Percentiles rank a stretch among this genome's conserved stretches.
phyloP scores from a whole-genome alignment of 1,284 basidiomycete genomes.

The Apiotrichum gracile region DNA sequence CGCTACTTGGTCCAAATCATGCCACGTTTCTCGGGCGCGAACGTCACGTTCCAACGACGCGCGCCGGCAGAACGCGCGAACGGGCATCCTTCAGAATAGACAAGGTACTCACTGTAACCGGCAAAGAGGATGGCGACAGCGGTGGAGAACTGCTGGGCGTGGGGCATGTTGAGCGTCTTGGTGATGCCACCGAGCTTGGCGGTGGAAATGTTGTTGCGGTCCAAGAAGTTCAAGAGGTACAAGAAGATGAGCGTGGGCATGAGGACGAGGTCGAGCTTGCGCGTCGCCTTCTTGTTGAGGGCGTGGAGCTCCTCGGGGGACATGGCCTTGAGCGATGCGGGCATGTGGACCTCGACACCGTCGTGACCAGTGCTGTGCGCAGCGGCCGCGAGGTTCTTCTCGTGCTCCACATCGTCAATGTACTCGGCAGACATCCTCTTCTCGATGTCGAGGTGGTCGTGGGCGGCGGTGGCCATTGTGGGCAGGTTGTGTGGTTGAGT shows the following conservation, averaged over 20 bases:
- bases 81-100: background rate
- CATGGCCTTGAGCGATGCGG: slow-evolving; percentile 25
- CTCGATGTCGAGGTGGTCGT: background rate
- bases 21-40: too few species aligned
- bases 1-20: too few species aligned
- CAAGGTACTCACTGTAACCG: background rate
- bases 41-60: too few species aligned
- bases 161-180: slow-evolving; percentile 13
- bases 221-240: slow-evolving; percentile 7
- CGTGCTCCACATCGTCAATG: background rate
- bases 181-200: slow-evolving; percentile 15
- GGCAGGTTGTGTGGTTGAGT: background rate
- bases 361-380: background rate
- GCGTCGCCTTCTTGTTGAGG: slow-evolving; percentile 25
- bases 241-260: slow-evolving; percentile 1
- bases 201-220: slow-evolving; percentile 4
- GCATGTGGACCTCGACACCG: slow-evolving; percentile 21
- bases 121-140: slow-evolving; percentile 26
- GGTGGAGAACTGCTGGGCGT: slow-evolving; percentile 24
- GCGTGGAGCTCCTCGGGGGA: slow-evolving; percentile 24
- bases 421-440: background rate
- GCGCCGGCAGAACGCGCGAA: slow-evolving; percentile 37
- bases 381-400: background rate
- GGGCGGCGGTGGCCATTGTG: background rate
- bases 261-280: slow-evolving; percentile 34